A percentile compares a stretch with the other conserved stretches of the same genome.
phyloP scores from a whole-genome alignment of 805 yeast genomes.

The Candida khao-thaluensis region DNA sequence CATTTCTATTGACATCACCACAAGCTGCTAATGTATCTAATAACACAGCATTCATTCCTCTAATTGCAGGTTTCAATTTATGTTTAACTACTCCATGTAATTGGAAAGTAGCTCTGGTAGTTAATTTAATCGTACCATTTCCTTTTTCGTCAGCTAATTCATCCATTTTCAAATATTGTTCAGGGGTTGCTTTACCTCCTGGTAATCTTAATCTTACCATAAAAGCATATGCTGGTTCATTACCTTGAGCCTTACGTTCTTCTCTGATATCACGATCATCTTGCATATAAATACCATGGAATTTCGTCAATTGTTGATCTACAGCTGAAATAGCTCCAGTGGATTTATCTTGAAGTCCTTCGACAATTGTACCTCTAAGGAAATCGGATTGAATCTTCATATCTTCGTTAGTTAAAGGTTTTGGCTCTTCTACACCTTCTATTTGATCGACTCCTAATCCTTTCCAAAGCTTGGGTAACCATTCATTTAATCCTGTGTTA shows the following conservation, averaged over 20 bases:
- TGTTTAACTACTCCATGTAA: slow-evolving; percentile 92
- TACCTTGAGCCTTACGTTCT: slow-evolving; percentile 84
- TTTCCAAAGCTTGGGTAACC: slow-evolving; percentile 87
- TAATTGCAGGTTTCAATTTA: slow-evolving; percentile 82
- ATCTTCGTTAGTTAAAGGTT: slow-evolving; percentile 90
- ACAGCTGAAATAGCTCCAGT: slow-evolving; percentile 90
- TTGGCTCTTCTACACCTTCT: slow-evolving; percentile 85
- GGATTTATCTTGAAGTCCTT: slow-evolving; percentile 73
- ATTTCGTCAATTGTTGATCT: slow-evolving; percentile 92
- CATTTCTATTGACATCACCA: slow-evolving; percentile 97
- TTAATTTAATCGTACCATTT: slow-evolving; percentile 89
- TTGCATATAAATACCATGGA: slow-evolving; percentile 98
- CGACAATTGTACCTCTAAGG: slow-evolving; percentile 90
- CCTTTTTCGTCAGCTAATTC: slow-evolving; percentile 79
- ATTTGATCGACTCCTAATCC: slow-evolving; percentile 83
- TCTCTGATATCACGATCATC: slow-evolving; percentile 97
- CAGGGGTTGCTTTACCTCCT: slow-evolving; percentile 85
- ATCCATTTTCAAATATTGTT: slow-evolving; percentile 86
- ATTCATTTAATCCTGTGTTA: slow-evolving; percentile 82
- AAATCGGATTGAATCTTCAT: slow-evolving; percentile 85
- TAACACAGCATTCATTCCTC: slow-evolving; percentile 87
- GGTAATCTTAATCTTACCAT: slow-evolving; percentile 96
- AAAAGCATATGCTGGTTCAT: slow-evolving; percentile 95
- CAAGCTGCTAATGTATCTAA: slow-evolving; percentile 97
- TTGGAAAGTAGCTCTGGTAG: slow-evolving; percentile 97